Evolutionary conservation across 805 yeast genomes (phyloP), one percentile per base, ranked within the genome.

Genomic region (Hanseniaspora clermontiae): DNA sequence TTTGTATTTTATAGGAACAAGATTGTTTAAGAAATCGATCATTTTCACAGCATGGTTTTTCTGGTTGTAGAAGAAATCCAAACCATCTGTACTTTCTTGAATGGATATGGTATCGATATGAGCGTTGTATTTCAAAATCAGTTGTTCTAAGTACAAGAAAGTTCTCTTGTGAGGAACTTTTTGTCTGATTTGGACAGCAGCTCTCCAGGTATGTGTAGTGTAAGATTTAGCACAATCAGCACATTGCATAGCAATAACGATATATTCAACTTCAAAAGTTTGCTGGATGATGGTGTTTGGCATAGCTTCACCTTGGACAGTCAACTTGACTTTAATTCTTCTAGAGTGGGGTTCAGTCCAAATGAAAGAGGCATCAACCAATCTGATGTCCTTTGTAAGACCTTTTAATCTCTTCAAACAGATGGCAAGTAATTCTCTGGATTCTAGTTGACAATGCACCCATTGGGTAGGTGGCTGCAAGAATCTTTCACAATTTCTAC

Each of bases 261-360:
- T 81, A 67, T 84, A 93, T 66, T 91, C 97, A 14, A 90, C 97
- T 70, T 87, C 97, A 67, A 91, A 89, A 29, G 85, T 79, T 72
- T 93, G 98, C 68, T 95, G 97, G 37, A 93, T 81, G 61, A 91
- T 85, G 29, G 96, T 87, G 66, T 87, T 88, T 32, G 83, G 76
- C 80, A 89, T 82, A 27, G 96, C 97, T 69, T 93, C 98, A 62
- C 97, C 97, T 71, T 91, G 97, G 34, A 93, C 96, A 0, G 97
- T 88, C 55, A 93, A 72, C 66, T 90, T 89, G 60, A 95, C 81
- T 69, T 89, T 82, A 59, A 91, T 81, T 75, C 99, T 83, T 70
- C 98, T 80, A 31, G 97, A 89, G 70, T 93, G 99, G 3, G 99
- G 98, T 73, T 93, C 99, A 0, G 99, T 93, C 99, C 99, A 93